Evolutionary conservation across 345 rosid genomes (phyloP), one percentile per base, ranked within the genome.

Genomic region (Pugionium cornutum): DNA sequence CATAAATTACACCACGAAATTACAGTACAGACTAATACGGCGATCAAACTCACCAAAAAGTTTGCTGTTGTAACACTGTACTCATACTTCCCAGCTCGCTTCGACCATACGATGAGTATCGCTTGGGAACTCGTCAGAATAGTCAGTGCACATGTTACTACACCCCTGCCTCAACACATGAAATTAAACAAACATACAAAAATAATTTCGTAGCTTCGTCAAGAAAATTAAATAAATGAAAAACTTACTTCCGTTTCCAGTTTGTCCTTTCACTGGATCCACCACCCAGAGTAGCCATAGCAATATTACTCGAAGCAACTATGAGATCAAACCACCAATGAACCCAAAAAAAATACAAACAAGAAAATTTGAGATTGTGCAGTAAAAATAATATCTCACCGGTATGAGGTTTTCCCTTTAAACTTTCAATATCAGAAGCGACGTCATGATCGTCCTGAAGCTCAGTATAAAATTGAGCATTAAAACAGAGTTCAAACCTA

Each of bases 11-110:
- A 45, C 44, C 11, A 74, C n/a, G 40, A 10, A 47, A 9, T 3
- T 45, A 33, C 4, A 34, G 46, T 1, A 48, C 1, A 36, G 9
- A 27, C 34, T 26, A 9, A 11, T 41, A 4, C 3, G 4, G 3
- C 0, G 7, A 25, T 9, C 27, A 53, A 18, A 69, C 92, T 82
- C 48, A 90, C 99, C 95, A 88, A 46, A 69, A 94, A 88, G 76
- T 94, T 94, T 6, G 97, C 97, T 7, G 99, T 94, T 11, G 99
- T 90, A 47, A 90, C 96, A 67, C 99, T 94, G 51, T 90, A 94
- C 76, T 94, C 96, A 31, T 94, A 94, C 76, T 88, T 88, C 58
- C 97, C 95, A 58, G 99, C 99, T 82, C 99, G 86, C 74, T 94
- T 94, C 27, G 99, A 94, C 99, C 99, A 94, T 2, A 90, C 97